These are phyloP conservation scores for Clitoria ternatea DNA, from an alignment of 306 rosid species.

Conservation along the genomic window DNA sequence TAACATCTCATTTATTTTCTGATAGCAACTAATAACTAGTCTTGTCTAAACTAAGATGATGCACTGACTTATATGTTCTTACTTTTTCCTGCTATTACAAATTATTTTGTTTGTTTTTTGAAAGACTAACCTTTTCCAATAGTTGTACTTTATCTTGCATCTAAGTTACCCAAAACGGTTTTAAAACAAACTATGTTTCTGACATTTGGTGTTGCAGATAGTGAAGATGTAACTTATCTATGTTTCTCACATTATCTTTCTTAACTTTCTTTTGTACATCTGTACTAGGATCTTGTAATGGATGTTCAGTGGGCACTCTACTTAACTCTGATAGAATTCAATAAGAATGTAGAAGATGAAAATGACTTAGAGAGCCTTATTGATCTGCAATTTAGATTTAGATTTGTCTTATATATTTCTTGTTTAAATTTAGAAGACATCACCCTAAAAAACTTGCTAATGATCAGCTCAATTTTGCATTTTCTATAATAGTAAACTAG, in stretches of 20 bases:
- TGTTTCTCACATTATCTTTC: not conserved
- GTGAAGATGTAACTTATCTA: not conserved
- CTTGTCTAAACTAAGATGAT: not conserved
- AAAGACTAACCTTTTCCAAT: not conserved
- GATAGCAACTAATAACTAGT: no score
- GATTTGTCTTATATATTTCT: no score
- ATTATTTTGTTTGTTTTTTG: not conserved
- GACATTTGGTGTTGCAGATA: conserved; percentile 23
- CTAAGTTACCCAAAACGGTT: not conserved
- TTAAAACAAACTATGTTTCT: conserved; percentile 21
- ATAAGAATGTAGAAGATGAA: conserved; percentile 48
- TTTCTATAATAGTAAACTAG: no score
- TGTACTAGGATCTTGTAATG: conserved; percentile 53
- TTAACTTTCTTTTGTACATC: not conserved
- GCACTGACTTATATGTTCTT: not conserved
- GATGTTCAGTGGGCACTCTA: conserved; percentile 64
- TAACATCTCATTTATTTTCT: no score
- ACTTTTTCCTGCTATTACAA: not conserved
- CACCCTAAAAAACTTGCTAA: no score
- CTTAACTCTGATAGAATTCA: conserved; percentile 33
- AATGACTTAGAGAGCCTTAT: conserved; percentile 61
- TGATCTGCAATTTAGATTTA: conserved; percentile 66
- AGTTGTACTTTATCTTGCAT: not conserved
- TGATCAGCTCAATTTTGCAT: no score
- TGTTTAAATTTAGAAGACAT: no score